Percentiles rank a stretch among this genome's conserved stretches.
These are phyloP conservation scores for Trichoderma polysporum DNA, from an alignment of 2,329 filamentous ascomycete genomes.

Conservation along the genomic window DNA sequence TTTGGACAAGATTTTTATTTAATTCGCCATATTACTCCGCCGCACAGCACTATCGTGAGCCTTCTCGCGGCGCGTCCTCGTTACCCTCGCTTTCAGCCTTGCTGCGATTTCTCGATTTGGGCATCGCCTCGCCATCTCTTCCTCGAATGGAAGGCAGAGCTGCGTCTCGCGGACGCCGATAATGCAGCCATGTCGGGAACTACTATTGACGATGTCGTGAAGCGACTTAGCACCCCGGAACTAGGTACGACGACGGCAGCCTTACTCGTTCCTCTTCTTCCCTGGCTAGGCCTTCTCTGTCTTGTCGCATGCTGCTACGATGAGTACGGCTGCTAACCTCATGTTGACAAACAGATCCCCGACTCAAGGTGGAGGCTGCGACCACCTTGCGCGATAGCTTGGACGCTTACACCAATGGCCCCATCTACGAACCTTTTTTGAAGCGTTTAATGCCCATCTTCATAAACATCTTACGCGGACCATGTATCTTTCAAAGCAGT, in stretches of 20 bases:
- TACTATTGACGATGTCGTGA: slow-evolving; percentile 63
- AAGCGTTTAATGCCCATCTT: slow-evolving; percentile 88
- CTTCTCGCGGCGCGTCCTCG: slow-evolving; percentile 24
- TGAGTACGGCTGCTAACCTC: slow-evolving; percentile 2
- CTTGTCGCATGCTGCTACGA: slow-evolving; percentile 26
- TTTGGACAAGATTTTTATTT: not conserved
- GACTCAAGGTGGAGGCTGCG: slow-evolving; percentile 77
- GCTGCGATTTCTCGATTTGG: slow-evolving; percentile 18
- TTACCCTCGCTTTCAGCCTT: slow-evolving; percentile 19
- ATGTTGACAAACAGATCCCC: slow-evolving; percentile 60
- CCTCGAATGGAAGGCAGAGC: slow-evolving; percentile 38
- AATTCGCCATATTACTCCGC: not conserved
- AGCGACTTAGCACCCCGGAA: slow-evolving; percentile 57
- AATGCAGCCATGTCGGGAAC: slow-evolving; percentile 60
- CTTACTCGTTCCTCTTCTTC: not conserved
- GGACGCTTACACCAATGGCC: slow-evolving; percentile 79
- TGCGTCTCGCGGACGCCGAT: slow-evolving; percentile 42
- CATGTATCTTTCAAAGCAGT: slow-evolving; percentile 86
- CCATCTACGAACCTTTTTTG: slow-evolving; percentile 77
- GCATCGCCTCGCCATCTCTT: slow-evolving; percentile 26
- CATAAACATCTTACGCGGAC: slow-evolving; percentile 77
- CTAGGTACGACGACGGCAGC: slow-evolving; percentile 45
- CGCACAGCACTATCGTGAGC: not conserved
- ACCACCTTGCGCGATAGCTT: slow-evolving; percentile 86
- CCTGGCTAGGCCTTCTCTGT: slow-evolving; percentile 16